Evolutionary conservation across 305 asterid genomes (phyloP).

Genomic region (Fraxinus velutina): DNA sequence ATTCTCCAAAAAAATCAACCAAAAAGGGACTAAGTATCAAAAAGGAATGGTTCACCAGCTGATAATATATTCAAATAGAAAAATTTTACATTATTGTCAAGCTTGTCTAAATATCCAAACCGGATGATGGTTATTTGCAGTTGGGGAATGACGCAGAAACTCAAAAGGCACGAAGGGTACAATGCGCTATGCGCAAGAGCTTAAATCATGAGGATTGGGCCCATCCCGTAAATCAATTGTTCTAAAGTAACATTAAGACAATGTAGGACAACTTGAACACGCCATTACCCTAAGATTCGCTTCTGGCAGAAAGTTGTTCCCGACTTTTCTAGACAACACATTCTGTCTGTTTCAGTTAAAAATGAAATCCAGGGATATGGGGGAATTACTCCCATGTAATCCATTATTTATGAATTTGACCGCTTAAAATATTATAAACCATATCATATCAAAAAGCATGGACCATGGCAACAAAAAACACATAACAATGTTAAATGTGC

Average conservation of each 20-base stretch:
- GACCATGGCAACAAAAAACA: not conserved
- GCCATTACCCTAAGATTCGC: not conserved
- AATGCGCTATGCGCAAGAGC: not conserved
- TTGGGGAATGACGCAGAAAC: not conserved
- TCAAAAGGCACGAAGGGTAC: not conserved
- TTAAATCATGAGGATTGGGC: not conserved
- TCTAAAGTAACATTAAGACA: not conserved
- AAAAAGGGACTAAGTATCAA: not conserved
- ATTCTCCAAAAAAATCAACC: not conserved
- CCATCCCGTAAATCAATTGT: not conserved
- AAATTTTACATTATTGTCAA: not conserved
- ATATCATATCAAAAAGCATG: not conserved
- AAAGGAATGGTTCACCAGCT: too few relatives aligned
- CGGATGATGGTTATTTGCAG: not conserved
- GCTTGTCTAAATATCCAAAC: not conserved
- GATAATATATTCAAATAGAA: not conserved
- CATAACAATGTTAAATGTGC: not conserved
- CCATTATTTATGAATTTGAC: not conserved
- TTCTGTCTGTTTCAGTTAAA: not conserved
- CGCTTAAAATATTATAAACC: not conserved
- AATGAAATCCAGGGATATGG: not conserved
- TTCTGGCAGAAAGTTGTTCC: not conserved
- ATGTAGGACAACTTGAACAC: not conserved
- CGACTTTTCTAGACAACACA: not conserved
- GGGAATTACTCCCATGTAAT: not conserved